Evolutionary conservation across 768 basidiomycete genomes (phyloP).

Genomic region (Chalciporus piperatus): DNA sequence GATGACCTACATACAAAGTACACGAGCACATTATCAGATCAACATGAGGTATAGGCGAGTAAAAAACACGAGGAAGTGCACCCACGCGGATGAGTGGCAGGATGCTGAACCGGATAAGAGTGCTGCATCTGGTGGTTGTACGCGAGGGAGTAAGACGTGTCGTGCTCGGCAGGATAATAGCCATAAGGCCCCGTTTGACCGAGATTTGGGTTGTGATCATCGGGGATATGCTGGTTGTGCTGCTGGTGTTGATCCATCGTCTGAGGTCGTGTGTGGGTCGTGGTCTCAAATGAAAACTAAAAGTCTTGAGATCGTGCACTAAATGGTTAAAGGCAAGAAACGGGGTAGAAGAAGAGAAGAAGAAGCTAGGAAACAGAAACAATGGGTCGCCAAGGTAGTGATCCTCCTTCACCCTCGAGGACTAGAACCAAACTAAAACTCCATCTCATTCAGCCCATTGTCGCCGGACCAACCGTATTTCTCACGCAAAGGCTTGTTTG

Average conservation of each 20-base stretch:
- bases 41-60: constrained; percentile 52
- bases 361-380: constrained; percentile 29
- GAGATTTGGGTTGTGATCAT: constrained; percentile 46
- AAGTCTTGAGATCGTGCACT: constrained; percentile 33
- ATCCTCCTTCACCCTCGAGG: constrained; percentile 30
- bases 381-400: constrained; percentile 22
- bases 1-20: constrained; percentile 56
- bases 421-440: constrained; percentile 20
- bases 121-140: constrained; percentile 49
- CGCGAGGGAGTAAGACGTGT: constrained; percentile 50
- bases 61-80: constrained; percentile 44
- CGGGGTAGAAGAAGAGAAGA: constrained; percentile 36
- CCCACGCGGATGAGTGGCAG: constrained; percentile 71
- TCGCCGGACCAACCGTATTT: constrained; percentile 10
- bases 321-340: constrained; percentile 32
- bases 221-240: constrained; percentile 45
- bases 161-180: constrained; percentile 56
- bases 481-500: constrained; percentile 17
- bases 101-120: constrained; percentile 56
- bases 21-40: constrained; percentile 60
- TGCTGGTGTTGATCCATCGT: constrained; percentile 41
- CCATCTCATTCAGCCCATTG: constrained; percentile 7
- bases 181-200: constrained; percentile 40
- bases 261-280: constrained; percentile 38
- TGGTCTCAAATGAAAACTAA: constrained; percentile 35